phyloP scores from a whole-genome alignment of 768 basidiomycete species.

The Sporobolomyces pararoseus region DNA sequence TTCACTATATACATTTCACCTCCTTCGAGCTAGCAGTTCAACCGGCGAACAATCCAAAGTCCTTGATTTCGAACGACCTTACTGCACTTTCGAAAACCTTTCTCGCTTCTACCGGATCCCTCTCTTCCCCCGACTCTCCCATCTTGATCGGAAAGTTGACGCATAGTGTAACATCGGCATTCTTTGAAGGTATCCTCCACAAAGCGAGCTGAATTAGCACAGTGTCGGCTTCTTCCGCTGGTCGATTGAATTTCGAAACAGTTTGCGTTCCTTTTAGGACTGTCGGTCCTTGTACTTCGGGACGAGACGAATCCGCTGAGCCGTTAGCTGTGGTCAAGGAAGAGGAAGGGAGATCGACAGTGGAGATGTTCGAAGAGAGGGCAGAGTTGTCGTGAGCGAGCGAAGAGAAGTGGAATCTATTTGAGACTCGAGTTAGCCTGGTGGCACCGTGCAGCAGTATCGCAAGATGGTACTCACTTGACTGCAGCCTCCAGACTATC shows the following conservation, averaged over 20 bases:
- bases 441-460: background rate
- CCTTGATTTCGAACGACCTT: conserved; percentile 61
- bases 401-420: conserved; percentile 87
- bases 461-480: conserved; percentile 55
- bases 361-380: conserved; percentile 54
- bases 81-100: conserved; percentile 59
- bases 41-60: conserved; percentile 65
- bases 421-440: background rate
- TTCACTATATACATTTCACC: background rate
- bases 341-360: conserved; percentile 47
- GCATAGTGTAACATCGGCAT: conserved; percentile 75
- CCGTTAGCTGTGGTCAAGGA: conserved; percentile 49
- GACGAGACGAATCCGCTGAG: conserved; percentile 55
- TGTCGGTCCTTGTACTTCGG: conserved; percentile 48
- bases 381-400: conserved; percentile 88
- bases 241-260: conserved; percentile 71
- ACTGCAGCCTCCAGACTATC: conserved; percentile 61
- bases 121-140: conserved; percentile 49
- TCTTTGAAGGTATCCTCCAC: conserved; percentile 68
- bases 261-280: conserved; percentile 66
- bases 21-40: background rate
- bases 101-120: conserved; percentile 50
- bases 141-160: conserved; percentile 67
- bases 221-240: conserved; percentile 56
- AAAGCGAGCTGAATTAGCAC: conserved; percentile 76